These are phyloP conservation scores for Neurospora intermedia DNA, from an alignment of 495 filamentous ascomycete species.

Conservation along the genomic window DNA sequence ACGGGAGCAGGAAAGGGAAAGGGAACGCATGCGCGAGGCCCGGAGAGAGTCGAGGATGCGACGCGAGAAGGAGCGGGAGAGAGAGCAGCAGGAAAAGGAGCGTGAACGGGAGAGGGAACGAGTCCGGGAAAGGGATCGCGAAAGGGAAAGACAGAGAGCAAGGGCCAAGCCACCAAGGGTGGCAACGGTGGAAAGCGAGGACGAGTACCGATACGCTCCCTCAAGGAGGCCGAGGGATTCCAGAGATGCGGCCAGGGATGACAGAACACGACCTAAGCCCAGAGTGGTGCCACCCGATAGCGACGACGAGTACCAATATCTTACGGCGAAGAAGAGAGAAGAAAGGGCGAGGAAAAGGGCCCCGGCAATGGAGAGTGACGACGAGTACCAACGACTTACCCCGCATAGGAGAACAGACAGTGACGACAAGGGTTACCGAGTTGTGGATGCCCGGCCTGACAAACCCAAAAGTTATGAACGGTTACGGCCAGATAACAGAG, in stretches of 20 bases:
- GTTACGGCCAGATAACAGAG: not conserved
- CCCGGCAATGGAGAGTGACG: conserved; percentile 9
- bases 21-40: conserved; percentile 15
- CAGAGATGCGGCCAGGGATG: not conserved
- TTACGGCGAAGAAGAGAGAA: not conserved
- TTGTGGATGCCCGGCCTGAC: not conserved
- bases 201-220: conserved; percentile 14
- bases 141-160: not conserved
- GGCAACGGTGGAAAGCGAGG: conserved; percentile 10
- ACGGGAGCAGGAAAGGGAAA: conserved; percentile 16
- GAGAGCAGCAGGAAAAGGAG: conserved; percentile 23
- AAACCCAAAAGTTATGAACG: not conserved
- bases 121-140: conserved; percentile 13
- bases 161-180: not conserved
- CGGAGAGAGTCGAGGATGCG: conserved; percentile 4
- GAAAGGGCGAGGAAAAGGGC: not conserved
- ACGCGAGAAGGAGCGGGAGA: conserved; percentile 4
- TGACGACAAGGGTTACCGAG: not conserved
- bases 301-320: conserved; percentile 17
- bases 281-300: conserved; percentile 14
- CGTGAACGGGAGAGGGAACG: conserved; percentile 20
- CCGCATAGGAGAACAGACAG: conserved; percentile 1
- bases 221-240: not conserved
- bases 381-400: conserved; percentile 14
- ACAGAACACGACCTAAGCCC: conserved; percentile 5